Evolutionary conservation across 768 basidiomycete genomes (phyloP), one percentile per base, ranked within the genome.

Genomic region (Glaciozyma martinii): DNA sequence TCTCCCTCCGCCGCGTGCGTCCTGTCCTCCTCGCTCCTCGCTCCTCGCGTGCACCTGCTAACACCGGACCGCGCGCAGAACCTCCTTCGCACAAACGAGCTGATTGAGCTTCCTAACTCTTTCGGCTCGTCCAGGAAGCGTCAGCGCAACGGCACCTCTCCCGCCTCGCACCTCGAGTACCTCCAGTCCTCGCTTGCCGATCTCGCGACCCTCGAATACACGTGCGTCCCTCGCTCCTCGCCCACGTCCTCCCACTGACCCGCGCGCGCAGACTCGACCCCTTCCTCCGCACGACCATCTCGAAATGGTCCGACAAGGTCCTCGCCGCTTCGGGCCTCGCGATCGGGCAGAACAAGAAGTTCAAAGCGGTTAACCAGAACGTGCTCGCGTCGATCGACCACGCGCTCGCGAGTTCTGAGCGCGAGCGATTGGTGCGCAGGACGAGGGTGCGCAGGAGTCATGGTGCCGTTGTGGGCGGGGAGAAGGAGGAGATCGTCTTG

Each of bases 301-400:
- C 82, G 46, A 98, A 98, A 77, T 99, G 95, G 95, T 95, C 91
- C 15, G 81, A 86, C 30, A 99, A 98, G 79, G 88, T 98, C 46
- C 89, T 92, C 73, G 89, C 93, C 1, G 92, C 95, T 8, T 84
- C 91, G 18, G 72, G 85, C 81, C 49, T 82, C 89, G 18, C 80
- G 85, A 8, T 85, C 86, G 50, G 83, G 82, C 83, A 69, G 82
- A 83, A 82, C 79, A 78, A 79, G 79, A 74, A 78, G 64, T 79
- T 80, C 80, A 47, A 83, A 81, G 74, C 80, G 77, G 56, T 76
- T 79, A 60, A 88, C 84, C 42, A 72, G 58, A 71, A 71, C 66
- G 71, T 66, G 44, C 63, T 70, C 60, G 40, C 50, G 27, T 70
- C 71, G 53, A 69, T 75, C 43, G 71, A 74, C 37, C 60, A 66